Percentiles rank a stretch among this genome's conserved stretches.
Evolutionary conservation across 768 basidiomycete species (phyloP).

Genomic region (Leccinum broughii): DNA sequence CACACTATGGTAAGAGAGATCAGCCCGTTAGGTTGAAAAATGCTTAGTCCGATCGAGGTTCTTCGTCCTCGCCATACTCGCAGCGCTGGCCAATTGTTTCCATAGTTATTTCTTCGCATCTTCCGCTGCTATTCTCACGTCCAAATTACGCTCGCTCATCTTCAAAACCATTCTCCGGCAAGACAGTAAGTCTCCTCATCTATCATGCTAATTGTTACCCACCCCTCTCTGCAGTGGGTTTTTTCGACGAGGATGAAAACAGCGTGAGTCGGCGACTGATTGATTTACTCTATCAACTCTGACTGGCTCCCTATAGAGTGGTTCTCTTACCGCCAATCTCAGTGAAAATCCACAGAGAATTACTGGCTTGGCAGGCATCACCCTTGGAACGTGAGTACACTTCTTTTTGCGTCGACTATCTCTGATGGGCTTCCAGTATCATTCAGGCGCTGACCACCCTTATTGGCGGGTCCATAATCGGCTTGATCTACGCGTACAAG

Average conservation of each 20-base stretch:
- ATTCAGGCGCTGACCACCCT: slow-evolving; percentile 76
- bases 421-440: slow-evolving; percentile 46
- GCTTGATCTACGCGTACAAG: slow-evolving; percentile 75
- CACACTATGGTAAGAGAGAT: slow-evolving; percentile 55
- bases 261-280: slow-evolving; percentile 44
- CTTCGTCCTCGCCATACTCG: slow-evolving; percentile 76
- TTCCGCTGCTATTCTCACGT: slow-evolving; percentile 68
- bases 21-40: slow-evolving; percentile 9
- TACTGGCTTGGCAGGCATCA: slow-evolving; percentile 82
- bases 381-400: slow-evolving; percentile 68
- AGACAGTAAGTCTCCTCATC: slow-evolving; percentile 57
- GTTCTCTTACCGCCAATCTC: slow-evolving; percentile 73
- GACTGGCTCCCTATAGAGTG: slow-evolving; percentile 53
- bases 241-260: slow-evolving; percentile 87
- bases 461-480: slow-evolving; percentile 70
- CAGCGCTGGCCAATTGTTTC: slow-evolving; percentile 55
- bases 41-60: slow-evolving; percentile 45
- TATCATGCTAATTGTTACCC: neutral
- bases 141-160: slow-evolving; percentile 65
- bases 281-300: neutral
- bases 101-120: slow-evolving; percentile 74
- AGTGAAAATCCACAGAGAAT: slow-evolving; percentile 90
- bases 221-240: slow-evolving; percentile 54
- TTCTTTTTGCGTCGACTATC: neutral
- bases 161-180: slow-evolving; percentile 86